A percentile compares a stretch with the other conserved stretches of the same genome.
Evolutionary conservation across 2,329 filamentous ascomycete genomes (phyloP).

Genomic region (Scedosporium boydii): DNA sequence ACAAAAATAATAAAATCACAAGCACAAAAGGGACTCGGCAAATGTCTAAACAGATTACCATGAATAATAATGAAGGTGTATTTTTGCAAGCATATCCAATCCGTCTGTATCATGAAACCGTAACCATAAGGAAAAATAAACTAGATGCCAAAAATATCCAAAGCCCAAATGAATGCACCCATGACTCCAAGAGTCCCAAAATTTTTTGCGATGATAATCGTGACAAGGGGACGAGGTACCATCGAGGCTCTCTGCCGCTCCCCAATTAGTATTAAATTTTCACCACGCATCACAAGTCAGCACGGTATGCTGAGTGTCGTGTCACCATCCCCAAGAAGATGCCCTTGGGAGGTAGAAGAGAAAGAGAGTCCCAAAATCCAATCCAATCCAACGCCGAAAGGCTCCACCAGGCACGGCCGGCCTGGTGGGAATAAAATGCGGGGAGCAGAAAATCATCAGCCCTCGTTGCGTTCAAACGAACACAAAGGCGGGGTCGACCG

Average conservation of each 20-base stretch:
- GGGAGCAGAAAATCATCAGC: not conserved
- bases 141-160: not conserved
- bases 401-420: not conserved
- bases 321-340: not conserved
- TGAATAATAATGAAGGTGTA: too few relatives aligned
- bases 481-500: not conserved
- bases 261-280: not conserved
- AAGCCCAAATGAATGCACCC: not conserved
- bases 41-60: too few relatives aligned
- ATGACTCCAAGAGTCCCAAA: not conserved
- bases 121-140: not conserved
- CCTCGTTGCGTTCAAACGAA: too few relatives aligned
- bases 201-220: constrained; percentile 1
- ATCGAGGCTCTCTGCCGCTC: not conserved
- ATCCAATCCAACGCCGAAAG: not conserved
- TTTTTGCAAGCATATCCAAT: not conserved
- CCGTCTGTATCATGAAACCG: not conserved
- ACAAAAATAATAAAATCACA: too few relatives aligned
- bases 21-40: too few relatives aligned
- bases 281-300: not conserved
- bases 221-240: not conserved
- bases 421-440: not conserved
- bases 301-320: not conserved
- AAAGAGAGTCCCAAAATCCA: not conserved
- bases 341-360: not conserved